A percentile compares a stretch with the other conserved stretches of the same genome.
phyloP scores from a whole-genome alignment of 805 yeast genomes.

The Candida incommunis region DNA sequence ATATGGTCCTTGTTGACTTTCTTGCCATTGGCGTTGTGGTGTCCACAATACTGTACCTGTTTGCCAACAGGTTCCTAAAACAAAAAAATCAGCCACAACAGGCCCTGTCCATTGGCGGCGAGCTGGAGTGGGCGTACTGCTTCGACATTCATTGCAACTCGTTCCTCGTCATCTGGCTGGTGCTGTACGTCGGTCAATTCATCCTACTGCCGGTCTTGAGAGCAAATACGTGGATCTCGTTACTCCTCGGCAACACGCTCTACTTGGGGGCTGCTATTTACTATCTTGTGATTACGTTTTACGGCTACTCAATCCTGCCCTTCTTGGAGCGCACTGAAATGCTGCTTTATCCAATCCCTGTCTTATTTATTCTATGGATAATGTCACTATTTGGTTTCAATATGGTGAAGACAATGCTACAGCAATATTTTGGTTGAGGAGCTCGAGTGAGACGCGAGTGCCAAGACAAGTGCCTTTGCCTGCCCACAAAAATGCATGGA shows the following conservation, averaged over 20 bases:
- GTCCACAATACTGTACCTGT: conserved; percentile 60
- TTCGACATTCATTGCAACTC: conserved; percentile 90
- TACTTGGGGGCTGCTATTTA: conserved; percentile 63
- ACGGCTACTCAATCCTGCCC: conserved; percentile 74
- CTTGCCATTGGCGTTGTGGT: conserved; percentile 52
- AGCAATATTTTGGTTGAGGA: conserved; percentile 24
- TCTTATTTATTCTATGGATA: conserved; percentile 43
- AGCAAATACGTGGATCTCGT: conserved; percentile 48
- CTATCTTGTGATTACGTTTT: conserved; percentile 67
- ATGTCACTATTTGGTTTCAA: conserved; percentile 55
- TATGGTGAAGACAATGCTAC: conserved; percentile 52
- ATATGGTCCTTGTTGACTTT: conserved; percentile 80
- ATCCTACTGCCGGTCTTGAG: conserved; percentile 58
- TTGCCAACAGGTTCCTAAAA: conserved; percentile 48
- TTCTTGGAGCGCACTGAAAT: conserved; percentile 50
- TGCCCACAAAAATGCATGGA: too few species aligned
- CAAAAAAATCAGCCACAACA: conserved; percentile 20
- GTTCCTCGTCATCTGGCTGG: conserved; percentile 67
- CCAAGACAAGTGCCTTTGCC: too few species aligned
- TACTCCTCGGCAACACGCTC: conserved; percentile 62
- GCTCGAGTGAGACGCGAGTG: too few species aligned
- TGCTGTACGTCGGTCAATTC: conserved; percentile 61
- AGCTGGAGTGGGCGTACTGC: conserved; percentile 85
- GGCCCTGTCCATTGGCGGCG: conserved; percentile 20
- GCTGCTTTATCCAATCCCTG: conserved; percentile 49